Percentiles rank a stretch among this genome's conserved stretches.
These are phyloP conservation scores for Hyphodiscus sp. DNA, from an alignment of 2,329 filamentous ascomycete species.

Conservation along the genomic window DNA sequence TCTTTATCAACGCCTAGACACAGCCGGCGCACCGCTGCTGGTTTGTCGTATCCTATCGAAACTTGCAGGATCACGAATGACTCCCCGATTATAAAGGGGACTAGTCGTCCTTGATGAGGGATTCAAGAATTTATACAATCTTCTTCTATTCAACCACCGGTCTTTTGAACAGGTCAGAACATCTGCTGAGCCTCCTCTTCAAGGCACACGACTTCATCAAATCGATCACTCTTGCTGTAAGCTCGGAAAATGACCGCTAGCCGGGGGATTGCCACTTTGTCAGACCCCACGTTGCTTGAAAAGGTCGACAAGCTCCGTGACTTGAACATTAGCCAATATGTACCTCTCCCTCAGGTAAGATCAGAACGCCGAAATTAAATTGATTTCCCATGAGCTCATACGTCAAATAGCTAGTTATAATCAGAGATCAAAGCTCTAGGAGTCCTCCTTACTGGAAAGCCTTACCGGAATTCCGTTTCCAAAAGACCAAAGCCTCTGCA, in stretches of 20 bases:
- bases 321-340: slow-evolving; percentile 12
- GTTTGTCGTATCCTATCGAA: slow-evolving; percentile 4
- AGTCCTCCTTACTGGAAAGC: slow-evolving; percentile 30
- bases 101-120: slow-evolving; percentile 1
- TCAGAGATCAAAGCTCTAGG: slow-evolving; percentile 35
- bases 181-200: slow-evolving; percentile 2
- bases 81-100: slow-evolving; percentile 5
- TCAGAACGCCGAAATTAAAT: slow-evolving; percentile 2
- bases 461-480: slow-evolving; percentile 34
- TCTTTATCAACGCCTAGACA: slow-evolving; percentile 2
- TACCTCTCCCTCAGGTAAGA: slow-evolving; percentile 16
- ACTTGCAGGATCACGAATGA: slow-evolving; percentile 1
- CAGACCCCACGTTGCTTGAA: slow-evolving; percentile 9
- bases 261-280: slow-evolving; percentile 4
- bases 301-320: slow-evolving; percentile 18
- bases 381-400: slow-evolving; percentile 5
- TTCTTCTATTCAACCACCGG: slow-evolving; percentile 6
- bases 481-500: slow-evolving; percentile 33
- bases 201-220: slow-evolving; percentile 1
- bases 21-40: slow-evolving; percentile 1
- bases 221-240: slow-evolving; percentile 2
- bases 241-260: slow-evolving; percentile 3
- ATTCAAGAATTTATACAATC: slow-evolving; percentile 4
- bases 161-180: slow-evolving; percentile 2
- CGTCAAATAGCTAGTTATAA: slow-evolving; percentile 37